Conservation (phyloP, 805 yeast genomes). For the Hanseniaspora singularis region DNA sequence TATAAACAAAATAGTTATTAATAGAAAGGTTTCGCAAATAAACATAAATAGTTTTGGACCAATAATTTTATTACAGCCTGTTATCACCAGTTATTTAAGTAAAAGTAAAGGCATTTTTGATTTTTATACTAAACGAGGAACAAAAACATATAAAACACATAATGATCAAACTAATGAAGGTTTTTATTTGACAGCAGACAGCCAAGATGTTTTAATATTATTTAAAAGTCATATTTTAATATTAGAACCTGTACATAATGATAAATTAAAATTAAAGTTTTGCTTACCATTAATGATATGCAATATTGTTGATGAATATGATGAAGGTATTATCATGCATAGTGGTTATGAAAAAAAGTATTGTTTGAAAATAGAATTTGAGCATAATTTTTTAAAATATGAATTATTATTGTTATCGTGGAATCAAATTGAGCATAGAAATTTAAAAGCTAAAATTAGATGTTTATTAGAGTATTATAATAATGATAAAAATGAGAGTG, state of each 20-base stretch:
- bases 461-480: constrained; percentile 2
- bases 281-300: constrained; percentile 1
- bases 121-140: neutral
- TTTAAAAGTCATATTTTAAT: constrained; percentile 9
- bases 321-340: neutral
- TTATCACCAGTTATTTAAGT: neutral
- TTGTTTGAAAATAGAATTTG: neutral
- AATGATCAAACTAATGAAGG: neutral
- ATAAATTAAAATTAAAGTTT: neutral
- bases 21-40: neutral
- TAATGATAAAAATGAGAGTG: neutral
- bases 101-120: neutral
- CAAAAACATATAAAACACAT: neutral
- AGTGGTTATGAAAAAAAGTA: neutral
- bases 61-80: constrained; percentile 4
- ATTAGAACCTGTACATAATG: neutral
- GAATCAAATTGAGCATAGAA: constrained; percentile 6
- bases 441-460: neutral
- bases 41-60: constrained; percentile 8
- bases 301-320: neutral
- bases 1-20: neutral
- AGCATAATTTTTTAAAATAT: neutral
- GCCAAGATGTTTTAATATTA: neutral
- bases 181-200: neutral
- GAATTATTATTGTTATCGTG: constrained; percentile 6